Evolutionary conservation across 2,329 filamentous ascomycete genomes (phyloP).

Genomic region (Neocatenulostroma microsporum): DNA sequence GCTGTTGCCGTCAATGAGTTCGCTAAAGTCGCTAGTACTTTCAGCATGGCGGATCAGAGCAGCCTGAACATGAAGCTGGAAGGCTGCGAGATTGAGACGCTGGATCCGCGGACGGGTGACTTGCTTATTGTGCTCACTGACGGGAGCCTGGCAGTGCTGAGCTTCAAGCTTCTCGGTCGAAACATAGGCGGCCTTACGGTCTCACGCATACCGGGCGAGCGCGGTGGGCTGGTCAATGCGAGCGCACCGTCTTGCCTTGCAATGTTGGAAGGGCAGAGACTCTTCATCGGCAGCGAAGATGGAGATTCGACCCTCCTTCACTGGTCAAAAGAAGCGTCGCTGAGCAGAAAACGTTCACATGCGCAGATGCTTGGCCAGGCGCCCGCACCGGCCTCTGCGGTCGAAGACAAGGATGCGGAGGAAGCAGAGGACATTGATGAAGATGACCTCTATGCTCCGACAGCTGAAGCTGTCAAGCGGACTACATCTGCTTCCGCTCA

Average conservation of each 20-base stretch:
- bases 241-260: conserved; percentile 61
- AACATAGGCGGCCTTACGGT: conserved; percentile 83
- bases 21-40: conserved; percentile 72
- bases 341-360: conserved; percentile 57
- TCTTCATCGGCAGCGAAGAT: conserved; percentile 83
- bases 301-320: conserved; percentile 73
- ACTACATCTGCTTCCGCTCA: conserved; percentile 29
- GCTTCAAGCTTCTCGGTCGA: conserved; percentile 80
- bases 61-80: conserved; percentile 73
- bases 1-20: conserved; percentile 90
- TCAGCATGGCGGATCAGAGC: conserved; percentile 79
- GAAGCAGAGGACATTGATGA: conserved; percentile 44
- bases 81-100: conserved; percentile 65
- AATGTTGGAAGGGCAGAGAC: conserved; percentile 55
- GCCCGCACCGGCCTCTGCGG: conserved; percentile 38
- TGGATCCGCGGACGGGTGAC: conserved; percentile 71
- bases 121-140: conserved; percentile 73
- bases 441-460: conserved; percentile 58
- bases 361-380: conserved; percentile 51
- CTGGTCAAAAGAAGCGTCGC: conserved; percentile 61
- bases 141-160: conserved; percentile 66
- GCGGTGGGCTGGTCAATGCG: conserved; percentile 56
- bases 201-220: conserved; percentile 53
- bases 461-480: conserved; percentile 37
- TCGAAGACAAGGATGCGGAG: conserved; percentile 49